Percentiles rank a stretch among this genome's conserved stretches.
Conservation (phyloP, 495 filamentous ascomycete genomes). For the Hypomontagnella submonticulosa region DNA sequence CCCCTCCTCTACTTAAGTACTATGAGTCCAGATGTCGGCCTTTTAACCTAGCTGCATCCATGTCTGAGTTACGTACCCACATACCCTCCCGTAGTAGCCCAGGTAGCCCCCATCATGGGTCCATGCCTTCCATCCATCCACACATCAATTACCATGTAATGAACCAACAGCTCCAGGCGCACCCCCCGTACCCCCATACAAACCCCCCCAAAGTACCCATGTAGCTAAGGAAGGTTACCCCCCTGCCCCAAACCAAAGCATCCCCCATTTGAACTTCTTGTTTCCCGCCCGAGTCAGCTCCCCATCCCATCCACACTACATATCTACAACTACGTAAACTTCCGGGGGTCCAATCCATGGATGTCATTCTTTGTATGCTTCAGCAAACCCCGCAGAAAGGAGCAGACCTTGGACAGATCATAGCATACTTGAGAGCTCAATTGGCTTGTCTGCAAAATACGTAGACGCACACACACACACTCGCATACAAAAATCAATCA, state of each 20-base stretch:
- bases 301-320: slow-evolving; percentile 12
- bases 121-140: background rate
- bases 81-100: slow-evolving; percentile 4
- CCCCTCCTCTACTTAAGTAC: slow-evolving; percentile 31
- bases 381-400: slow-evolving; percentile 43
- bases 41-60: background rate
- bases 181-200: background rate
- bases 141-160: no score
- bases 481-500: slow-evolving; percentile 1
- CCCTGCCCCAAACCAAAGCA: background rate
- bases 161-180: background rate
- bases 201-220: slow-evolving; percentile 4
- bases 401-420: slow-evolving; percentile 29
- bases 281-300: slow-evolving; percentile 17
- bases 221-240: background rate
- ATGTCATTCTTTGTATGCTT: slow-evolving; percentile 40
- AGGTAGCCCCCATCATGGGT: background rate
- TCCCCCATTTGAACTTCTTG: slow-evolving; percentile 22
- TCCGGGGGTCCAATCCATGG: slow-evolving; percentile 35
- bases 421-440: slow-evolving; percentile 39
- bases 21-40: background rate
- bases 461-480: background rate
- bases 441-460: slow-evolving; percentile 42
- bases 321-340: slow-evolving; percentile 41
- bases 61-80: slow-evolving; percentile 11